Base-by-base conservation (phyloP, 2,329 filamentous ascomycete species). In the Fusarium nygamai region DNA sequence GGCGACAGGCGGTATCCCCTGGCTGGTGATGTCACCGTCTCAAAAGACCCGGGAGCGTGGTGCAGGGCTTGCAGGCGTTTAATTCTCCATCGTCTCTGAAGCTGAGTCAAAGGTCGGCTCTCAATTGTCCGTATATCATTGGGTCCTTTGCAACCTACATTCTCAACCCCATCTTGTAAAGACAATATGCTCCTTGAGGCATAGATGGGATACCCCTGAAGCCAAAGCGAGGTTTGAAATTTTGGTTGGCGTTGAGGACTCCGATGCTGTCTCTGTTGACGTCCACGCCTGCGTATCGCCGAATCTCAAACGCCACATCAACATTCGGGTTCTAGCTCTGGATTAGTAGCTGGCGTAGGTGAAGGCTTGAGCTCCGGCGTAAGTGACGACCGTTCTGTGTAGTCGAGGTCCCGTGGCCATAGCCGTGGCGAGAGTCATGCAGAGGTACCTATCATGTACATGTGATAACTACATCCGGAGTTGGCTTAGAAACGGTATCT, bases 391-490 rank as follows among this genome's bases (percentile, higher is more conserved):
- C 53, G 27, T 44, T 61, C 58, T 61, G 43, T 71, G 68, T 71
- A 61, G 67, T 48, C 73, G 36, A 61, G 67, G 73, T 76, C 76
- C 62, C 73, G 67, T 75, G 75, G 72, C 50, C 67, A 69, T 76
- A 64, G 57, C 69, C 59, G 68, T 74, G 71, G 68, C 73, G 73
- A 78, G 76, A 77, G 76, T 78, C 75, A 78, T 77, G 76, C 67
- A 76, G 53, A 69, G 59, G 64, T 69, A 72, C 71, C 56, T 43
- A 57, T 36, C 36, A 63, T 68, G 77, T 76, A 78, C 77, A 78
- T 77, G 75, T 78, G 76, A 78, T 78, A 69, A 71, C 64, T 61
- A 74, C 67, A 48, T 74, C 77, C 77, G 77, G 77, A 78, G 75
- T 78, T 78, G 77, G 77, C 53, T 74, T 78, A 77, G 77, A 64